A percentile compares a stretch with the other conserved stretches of the same genome.
phyloP scores from a whole-genome alignment of 441 rosid species.

The Erodium texanum region DNA sequence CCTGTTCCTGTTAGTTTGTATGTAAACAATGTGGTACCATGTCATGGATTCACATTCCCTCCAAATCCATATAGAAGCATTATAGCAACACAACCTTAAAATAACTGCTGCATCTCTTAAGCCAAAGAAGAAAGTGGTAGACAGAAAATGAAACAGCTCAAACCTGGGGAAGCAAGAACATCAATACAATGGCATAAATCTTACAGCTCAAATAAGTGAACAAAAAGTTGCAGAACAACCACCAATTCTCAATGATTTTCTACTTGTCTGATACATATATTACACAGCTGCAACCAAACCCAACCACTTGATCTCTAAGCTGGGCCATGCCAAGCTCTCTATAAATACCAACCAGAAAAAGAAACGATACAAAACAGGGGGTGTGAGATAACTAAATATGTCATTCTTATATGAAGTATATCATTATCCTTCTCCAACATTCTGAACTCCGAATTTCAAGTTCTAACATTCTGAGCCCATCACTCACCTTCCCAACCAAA shows the following conservation, averaged over 20 bases:
- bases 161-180: neutral
- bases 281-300: neutral
- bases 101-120: neutral
- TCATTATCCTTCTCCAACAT: neutral
- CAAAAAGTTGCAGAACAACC: neutral
- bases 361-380: too few relatives aligned
- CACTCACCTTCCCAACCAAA: conserved; percentile 93
- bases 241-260: neutral
- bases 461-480: conserved; percentile 29
- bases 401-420: too few relatives aligned
- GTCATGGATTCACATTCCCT: too few relatives aligned
- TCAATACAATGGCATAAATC: neutral
- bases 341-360: too few relatives aligned
- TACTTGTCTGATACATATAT: neutral
- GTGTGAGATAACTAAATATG: too few relatives aligned
- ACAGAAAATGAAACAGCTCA: neutral
- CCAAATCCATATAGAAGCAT: too few relatives aligned
- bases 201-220: neutral
- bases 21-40: too few relatives aligned
- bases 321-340: too few relatives aligned
- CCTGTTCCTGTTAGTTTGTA: too few relatives aligned
- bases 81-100: neutral
- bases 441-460: neutral
- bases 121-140: neutral
- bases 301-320: neutral